Evolutionary conservation across 768 basidiomycete genomes (phyloP), one percentile per base, ranked within the genome.

Genomic region (Macrocybe gigantea): DNA sequence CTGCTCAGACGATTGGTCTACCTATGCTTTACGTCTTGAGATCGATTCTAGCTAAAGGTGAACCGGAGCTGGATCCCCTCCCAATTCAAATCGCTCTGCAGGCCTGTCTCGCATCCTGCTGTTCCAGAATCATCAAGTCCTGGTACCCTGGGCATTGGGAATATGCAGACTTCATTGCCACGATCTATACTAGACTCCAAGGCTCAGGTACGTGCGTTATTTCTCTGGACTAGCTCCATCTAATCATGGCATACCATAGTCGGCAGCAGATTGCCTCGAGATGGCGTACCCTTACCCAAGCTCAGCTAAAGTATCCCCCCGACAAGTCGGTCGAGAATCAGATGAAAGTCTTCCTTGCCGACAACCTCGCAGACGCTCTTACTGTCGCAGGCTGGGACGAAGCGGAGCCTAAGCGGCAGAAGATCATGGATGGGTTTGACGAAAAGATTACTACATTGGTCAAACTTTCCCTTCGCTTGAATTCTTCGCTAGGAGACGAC

Each of bases 91-190:
- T 67, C 10, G 70, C 67, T 9, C 56, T 73, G 54, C 71, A 73
- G 59, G 68, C 65, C 14, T 68, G 68, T 54, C 60, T 73, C 55
- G 61, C 62, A 51, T 61, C 60, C 41, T 71, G 65, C 48, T 68
- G 65, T 47, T 58, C 57, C 50, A 68, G 61, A 52, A 68, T 72
- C 56, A 67, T 68, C 56, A 61, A 61, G 52, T 66, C 72, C 32
- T 72, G 71, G 71, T 71, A 67, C 47, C 69, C 69, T 9, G 61
- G 62, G 44, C 66, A 71, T 45, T 72, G 69, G 70, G 70, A 70
- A 13, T 70, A 70, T 38, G 64, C 61, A n/a, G 65, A 64, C 32
- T 68, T 73, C 54, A 54, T 72, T 48, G 62, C 61, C 4, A 64
- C 64, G 2, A 49, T 71, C 41, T 67, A 67, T 49, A 60, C 64